Conservation (phyloP, 2,329 filamentous ascomycete species). For the Trichoderma sp. region DNA sequence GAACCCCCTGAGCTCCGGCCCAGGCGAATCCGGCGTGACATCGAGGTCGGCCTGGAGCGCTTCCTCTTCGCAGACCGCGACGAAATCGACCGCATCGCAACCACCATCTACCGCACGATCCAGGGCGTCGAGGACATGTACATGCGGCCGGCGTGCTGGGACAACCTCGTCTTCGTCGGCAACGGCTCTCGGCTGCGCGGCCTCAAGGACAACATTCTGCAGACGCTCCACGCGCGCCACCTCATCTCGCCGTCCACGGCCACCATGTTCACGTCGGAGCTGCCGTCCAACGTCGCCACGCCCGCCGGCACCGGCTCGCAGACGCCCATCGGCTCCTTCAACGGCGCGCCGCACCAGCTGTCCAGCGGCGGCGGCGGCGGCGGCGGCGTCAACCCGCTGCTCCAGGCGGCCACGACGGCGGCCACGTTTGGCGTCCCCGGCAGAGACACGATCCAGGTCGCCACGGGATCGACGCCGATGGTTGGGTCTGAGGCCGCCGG, state of each 20-base stretch:
- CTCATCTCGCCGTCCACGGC: slow-evolving; percentile 88
- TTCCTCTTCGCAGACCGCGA: slow-evolving; percentile 66
- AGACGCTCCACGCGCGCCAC: slow-evolving; percentile 76
- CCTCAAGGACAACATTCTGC: slow-evolving; percentile 83
- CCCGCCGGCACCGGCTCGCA: slow-evolving; percentile 87
- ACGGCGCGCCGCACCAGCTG: slow-evolving; percentile 54
- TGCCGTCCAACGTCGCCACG: slow-evolving; percentile 89
- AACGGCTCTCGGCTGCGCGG: slow-evolving; percentile 73
- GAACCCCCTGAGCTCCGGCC: slow-evolving; percentile 44
- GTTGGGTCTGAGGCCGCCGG: slow-evolving; percentile 41
- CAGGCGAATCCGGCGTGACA: slow-evolving; percentile 60
- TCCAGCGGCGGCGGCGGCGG: slow-evolving; percentile 51
- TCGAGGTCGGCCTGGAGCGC: slow-evolving; percentile 74
- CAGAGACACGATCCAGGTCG: slow-evolving; percentile 38
- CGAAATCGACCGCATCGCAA: slow-evolving; percentile 79
- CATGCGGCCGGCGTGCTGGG: slow-evolving; percentile 85
- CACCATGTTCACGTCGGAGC: slow-evolving; percentile 95
- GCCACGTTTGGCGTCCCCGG: slow-evolving; percentile 51
- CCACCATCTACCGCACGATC: slow-evolving; percentile 78
- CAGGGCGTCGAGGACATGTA: slow-evolving; percentile 79
- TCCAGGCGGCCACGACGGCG: slow-evolving; percentile 84
- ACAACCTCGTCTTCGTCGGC: slow-evolving; percentile 85
- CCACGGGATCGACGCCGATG: slow-evolving; percentile 34
- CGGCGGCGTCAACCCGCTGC: slow-evolving; percentile 77
- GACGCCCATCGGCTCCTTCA: slow-evolving; percentile 69